These are phyloP conservation scores for Rhizophora apiculata DNA, from an alignment of 345 rosid species.

Conservation along the genomic window DNA sequence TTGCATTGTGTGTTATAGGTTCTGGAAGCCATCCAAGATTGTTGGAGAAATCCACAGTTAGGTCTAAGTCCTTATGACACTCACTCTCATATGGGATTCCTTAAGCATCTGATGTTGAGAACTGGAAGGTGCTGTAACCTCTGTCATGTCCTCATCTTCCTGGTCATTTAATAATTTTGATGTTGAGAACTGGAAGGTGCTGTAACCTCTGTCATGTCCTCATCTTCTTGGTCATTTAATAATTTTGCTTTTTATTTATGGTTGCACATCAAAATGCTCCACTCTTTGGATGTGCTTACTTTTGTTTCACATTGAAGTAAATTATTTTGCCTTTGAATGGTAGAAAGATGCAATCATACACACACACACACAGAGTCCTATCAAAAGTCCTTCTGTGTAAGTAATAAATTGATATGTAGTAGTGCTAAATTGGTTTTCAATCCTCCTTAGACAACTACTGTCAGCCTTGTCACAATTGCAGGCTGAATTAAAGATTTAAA, in stretches of 20 bases:
- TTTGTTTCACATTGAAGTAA: no score
- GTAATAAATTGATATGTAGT: background rate
- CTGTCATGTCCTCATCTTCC: background rate
- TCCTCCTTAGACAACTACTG: background rate
- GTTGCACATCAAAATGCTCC: background rate
- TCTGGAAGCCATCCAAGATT: constrained; percentile 75
- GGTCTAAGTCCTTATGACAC: constrained; percentile 78
- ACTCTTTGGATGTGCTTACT: no score
- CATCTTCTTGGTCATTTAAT: background rate
- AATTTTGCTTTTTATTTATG: background rate
- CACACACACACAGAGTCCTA: background rate
- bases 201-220: background rate
- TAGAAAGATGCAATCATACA: background rate
- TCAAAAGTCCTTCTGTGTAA: background rate
- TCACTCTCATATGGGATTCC: constrained; percentile 81
- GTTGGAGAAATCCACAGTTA: constrained; percentile 73
- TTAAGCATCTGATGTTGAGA: constrained; percentile 92
- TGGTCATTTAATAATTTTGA: constrained; percentile 28
- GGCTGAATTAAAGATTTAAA: background rate
- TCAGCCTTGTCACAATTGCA: background rate
- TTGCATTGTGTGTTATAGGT: constrained; percentile 40
- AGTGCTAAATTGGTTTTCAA: background rate
- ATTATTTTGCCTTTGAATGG: background rate
- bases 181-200: constrained; percentile 95
- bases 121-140: constrained; percentile 67